Percentiles rank a stretch among this genome's conserved stretches.
These are phyloP conservation scores for Osmanthus fragrans DNA, from an alignment of 257 asterid genomes.

Conservation along the genomic window DNA sequence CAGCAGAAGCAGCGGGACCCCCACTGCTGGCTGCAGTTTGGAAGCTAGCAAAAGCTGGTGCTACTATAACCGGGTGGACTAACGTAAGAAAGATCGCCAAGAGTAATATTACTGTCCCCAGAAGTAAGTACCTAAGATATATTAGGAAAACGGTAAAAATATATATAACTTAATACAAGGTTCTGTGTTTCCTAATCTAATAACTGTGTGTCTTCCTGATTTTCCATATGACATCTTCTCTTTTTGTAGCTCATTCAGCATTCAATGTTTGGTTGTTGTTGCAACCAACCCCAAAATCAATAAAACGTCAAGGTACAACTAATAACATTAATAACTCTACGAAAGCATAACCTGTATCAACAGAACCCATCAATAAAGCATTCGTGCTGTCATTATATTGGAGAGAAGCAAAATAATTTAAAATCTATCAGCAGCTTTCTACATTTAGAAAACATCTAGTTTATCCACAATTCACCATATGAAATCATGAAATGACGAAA, in stretches of 20 bases:
- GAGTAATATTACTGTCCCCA: conserved; percentile 48
- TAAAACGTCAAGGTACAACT: neutral
- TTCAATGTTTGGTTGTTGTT: neutral
- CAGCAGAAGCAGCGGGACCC: conserved; percentile 45
- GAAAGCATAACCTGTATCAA: neutral
- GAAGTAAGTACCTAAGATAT: conserved; percentile 55
- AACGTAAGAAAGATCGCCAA: conserved; percentile 52
- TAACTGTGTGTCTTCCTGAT: neutral
- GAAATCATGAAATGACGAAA: neutral
- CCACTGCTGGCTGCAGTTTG: conserved; percentile 55
- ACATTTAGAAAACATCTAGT: neutral
- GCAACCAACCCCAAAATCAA: neutral
- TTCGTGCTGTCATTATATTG: neutral
- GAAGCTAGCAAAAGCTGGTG: conserved; percentile 74
- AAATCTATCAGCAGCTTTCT: neutral
- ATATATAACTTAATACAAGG: neutral
- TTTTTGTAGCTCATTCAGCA: neutral
- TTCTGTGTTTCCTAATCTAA: neutral
- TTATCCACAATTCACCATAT: neutral
- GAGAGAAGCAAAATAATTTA: neutral
- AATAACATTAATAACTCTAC: neutral
- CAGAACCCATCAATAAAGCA: neutral
- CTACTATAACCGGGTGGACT: conserved; percentile 57
- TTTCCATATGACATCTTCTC: neutral
- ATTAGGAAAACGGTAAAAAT: neutral